A percentile compares a stretch with the other conserved stretches of the same genome.
Conservation (phyloP, 2,329 filamentous ascomycete genomes). For the Fusarium mexicanum region DNA sequence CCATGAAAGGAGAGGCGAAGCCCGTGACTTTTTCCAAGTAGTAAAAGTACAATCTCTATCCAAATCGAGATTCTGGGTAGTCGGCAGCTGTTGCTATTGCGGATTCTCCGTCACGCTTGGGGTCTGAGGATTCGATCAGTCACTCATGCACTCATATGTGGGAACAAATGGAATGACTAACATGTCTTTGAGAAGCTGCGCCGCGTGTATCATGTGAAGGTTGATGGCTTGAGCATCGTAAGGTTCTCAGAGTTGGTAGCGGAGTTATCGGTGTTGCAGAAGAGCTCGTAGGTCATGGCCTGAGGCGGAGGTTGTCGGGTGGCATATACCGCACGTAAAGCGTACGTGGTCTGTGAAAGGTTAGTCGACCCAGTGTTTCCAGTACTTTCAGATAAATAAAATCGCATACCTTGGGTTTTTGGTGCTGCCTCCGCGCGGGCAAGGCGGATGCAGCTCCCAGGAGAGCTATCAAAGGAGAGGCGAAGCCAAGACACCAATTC, state of each 20-base stretch:
- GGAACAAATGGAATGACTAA: not conserved
- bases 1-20: not conserved
- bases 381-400: rapidly evolving
- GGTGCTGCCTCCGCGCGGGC: not conserved
- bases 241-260: not conserved
- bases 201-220: rapidly evolving
- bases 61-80: rapidly evolving
- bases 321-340: not conserved
- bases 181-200: not conserved
- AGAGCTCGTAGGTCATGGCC: not conserved
- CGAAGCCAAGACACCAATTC: not conserved
- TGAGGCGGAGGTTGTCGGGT: not conserved
- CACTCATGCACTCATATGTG: not conserved
- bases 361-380: rapidly evolving
- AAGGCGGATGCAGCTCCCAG: not conserved
- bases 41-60: rapidly evolving
- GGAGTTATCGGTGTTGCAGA: not conserved
- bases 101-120: not conserved
- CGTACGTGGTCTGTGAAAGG: rapidly evolving
- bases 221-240: not conserved
- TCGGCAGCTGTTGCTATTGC: not conserved
- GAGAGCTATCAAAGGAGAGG: not conserved
- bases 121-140: not conserved
- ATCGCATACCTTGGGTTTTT: not conserved
- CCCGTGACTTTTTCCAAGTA: rapidly evolving